A percentile compares a stretch with the other conserved stretches of the same genome.
Conservation (phyloP, 805 yeast species). For the Wickerhamiella slavikovae region DNA sequence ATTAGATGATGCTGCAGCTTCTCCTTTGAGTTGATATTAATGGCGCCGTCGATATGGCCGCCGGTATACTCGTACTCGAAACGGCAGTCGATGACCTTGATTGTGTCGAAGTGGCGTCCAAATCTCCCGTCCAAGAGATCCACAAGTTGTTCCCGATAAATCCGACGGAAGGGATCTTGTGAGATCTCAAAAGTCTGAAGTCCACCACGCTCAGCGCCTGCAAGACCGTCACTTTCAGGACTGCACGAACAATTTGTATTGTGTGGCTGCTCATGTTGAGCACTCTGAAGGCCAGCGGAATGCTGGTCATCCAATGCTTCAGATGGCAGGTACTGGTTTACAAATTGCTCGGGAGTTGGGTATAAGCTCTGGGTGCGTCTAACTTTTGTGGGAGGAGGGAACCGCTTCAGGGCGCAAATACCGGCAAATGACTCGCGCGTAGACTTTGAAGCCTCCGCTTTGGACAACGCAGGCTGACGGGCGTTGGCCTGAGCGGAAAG, state of each 20-base stretch:
- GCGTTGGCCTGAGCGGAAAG: no score
- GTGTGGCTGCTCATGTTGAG: no score
- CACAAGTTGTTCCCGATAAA: conserved; percentile 35
- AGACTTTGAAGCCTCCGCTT: no score
- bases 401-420: no score
- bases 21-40: conserved; percentile 52
- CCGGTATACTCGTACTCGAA: conserved; percentile 84
- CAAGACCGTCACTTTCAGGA: neutral
- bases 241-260: no score
- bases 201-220: conserved; percentile 7
- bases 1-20: conserved; percentile 42
- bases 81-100: conserved; percentile 63
- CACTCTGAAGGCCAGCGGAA: neutral
- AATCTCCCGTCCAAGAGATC: conserved; percentile 36
- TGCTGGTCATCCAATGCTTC: neutral
- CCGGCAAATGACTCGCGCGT: no score
- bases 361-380: conserved; percentile 53
- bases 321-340: conserved; percentile 12
- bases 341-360: conserved; percentile 31
- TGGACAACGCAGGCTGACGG: no score
- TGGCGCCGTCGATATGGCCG: conserved; percentile 75
- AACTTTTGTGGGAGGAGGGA: conserved; percentile 20
- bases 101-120: conserved; percentile 31
- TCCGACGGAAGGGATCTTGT: conserved; percentile 51
- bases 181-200: conserved; percentile 25